These are phyloP conservation scores for Planoprotostelium fungivorum DNA, from an alignment of 78 protist species.

Conservation along the genomic window DNA sequence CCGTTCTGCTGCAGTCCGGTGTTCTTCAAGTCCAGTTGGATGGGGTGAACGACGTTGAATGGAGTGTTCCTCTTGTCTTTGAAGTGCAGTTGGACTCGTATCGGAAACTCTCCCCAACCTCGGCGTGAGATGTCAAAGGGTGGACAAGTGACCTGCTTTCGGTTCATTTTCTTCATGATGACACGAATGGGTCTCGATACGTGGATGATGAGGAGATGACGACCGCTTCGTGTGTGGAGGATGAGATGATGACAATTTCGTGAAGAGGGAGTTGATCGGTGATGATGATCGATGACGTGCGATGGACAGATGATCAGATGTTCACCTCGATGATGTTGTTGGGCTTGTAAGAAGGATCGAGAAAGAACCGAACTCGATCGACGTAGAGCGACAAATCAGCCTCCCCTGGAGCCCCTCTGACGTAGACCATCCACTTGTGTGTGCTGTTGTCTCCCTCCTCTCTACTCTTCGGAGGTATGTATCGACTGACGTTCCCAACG, in stretches of 20 bases:
- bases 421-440: slow-evolving; percentile 58
- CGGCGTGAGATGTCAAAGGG: slow-evolving; percentile 56
- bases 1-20: background rate
- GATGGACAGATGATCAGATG: background rate
- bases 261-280: too few species aligned
- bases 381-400: background rate
- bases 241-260: too few species aligned
- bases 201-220: too few species aligned
- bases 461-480: slow-evolving; percentile 23
- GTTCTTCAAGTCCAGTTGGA: background rate
- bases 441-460: slow-evolving; percentile 42
- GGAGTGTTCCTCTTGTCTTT: slow-evolving; percentile 57
- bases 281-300: too few species aligned
- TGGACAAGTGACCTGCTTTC: slow-evolving; percentile 6
- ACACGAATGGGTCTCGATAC: too few species aligned
- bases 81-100: slow-evolving; percentile 49
- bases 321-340: background rate
- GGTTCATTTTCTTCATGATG: too few species aligned
- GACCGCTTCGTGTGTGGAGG: too few species aligned
- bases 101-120: slow-evolving; percentile 78
- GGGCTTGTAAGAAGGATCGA: background rate
- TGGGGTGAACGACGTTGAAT: slow-evolving; percentile 47
- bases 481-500: slow-evolving; percentile 35
- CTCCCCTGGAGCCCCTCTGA: slow-evolving; percentile 23
- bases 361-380: background rate